Conservation (phyloP, 768 basidiomycete species). For the Pleurotus tuber-regium region DNA sequence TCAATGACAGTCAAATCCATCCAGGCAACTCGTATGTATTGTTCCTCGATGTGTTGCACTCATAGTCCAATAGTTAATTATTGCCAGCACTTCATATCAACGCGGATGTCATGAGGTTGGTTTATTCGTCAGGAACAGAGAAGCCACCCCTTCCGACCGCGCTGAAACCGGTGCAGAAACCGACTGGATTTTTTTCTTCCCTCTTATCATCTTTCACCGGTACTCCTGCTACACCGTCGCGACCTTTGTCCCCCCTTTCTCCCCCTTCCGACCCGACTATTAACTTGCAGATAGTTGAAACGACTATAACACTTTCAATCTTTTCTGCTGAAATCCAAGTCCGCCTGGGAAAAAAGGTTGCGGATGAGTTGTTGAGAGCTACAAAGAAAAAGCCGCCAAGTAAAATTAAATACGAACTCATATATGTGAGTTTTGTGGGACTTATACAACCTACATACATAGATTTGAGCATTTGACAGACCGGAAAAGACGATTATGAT, state of each 20-base stretch:
- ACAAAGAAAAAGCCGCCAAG: conserved; percentile 94
- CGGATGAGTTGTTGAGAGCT: conserved; percentile 76
- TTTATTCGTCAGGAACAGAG: conserved; percentile 65
- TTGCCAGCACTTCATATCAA: conserved; percentile 68
- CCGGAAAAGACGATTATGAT: conserved; percentile 80
- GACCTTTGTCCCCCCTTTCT: conserved; percentile 29
- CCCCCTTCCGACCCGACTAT: conserved; percentile 32
- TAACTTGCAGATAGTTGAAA: conserved; percentile 42
- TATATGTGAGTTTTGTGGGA: conserved; percentile 66
- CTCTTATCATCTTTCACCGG: conserved; percentile 33
- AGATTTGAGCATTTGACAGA: conserved; percentile 38
- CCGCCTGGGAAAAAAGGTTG: conserved; percentile 60
- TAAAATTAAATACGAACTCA: conserved; percentile 73
- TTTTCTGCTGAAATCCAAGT: conserved; percentile 69
- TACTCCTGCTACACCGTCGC: conserved; percentile 34
- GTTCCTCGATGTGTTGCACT: background rate
- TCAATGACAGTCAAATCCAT: conserved; percentile 71
- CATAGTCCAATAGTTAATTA: conserved; percentile 5
- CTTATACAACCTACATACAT: background rate
- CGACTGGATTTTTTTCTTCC: conserved; percentile 49
- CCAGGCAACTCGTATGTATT: conserved; percentile 55
- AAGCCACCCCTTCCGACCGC: conserved; percentile 40
- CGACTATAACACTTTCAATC: conserved; percentile 58
- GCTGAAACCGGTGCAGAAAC: conserved; percentile 28
- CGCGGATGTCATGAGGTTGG: conserved; percentile 79